Base-by-base conservation (phyloP, 225 moss, liverwort and hornwort species). In the Bryum argenteum region DNA sequence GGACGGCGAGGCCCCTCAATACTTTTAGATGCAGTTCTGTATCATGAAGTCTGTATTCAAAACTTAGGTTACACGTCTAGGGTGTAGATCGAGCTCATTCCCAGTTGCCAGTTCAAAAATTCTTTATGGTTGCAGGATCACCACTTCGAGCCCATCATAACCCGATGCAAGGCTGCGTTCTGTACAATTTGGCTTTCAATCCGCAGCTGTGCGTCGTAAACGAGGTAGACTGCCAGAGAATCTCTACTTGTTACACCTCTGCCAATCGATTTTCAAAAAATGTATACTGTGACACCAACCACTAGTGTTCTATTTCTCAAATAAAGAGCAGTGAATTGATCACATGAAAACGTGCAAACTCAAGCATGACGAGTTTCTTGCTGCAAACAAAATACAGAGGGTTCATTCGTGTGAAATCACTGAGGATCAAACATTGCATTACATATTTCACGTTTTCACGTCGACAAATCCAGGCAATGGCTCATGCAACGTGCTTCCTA, bases 181-280 rank as follows among this genome's bases (percentile, higher is more conserved):
- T 87, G 86, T 83, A 80, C 70, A 67, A 80, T 83, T 80, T 76
- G 54, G 76, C 22, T 70, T 66, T 39, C 66, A 58, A 65, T 73
- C 54, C 76, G 78, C 78, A 81, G 80, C 80, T 78, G 80, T 83
- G 73, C 70, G 24, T 78, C 70, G 18, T 26, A 17, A 54, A 62
- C 61, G 82, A 73, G 77, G 70, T 79, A 76, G 61, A 43, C 67
- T 80, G 54, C 60, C 69, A 57, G 73, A 57, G 39, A 54, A 67
- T 63, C 59, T 65, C 9, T 74, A 55, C 62, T 66, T 58, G 71
- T 70, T 40, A 47, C 71, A 43, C 17, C 77, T 58, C 42, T 75
- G 11, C 57, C 63, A 11, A 42, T 61, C 61, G 18, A 56, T 72
- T 51, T 8, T 52, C 50, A 12, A 43, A 50, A 38, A 53, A 48